Evolutionary conservation across 306 rosid genomes (phyloP), one percentile per base, ranked within the genome.

Genomic region (Cucurbita maxima): DNA sequence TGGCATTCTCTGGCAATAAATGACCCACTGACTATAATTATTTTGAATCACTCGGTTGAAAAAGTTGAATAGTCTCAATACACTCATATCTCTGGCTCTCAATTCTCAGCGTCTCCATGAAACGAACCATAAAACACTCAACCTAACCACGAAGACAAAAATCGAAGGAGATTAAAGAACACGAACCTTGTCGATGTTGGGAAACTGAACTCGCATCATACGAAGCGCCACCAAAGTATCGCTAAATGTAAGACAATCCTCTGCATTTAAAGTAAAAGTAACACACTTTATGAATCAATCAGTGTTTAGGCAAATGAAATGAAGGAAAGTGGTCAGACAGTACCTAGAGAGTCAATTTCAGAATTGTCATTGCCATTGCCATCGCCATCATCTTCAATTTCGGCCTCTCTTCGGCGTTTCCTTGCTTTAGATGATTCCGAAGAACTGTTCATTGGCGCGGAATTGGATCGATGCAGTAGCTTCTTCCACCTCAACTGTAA

Each of bases 201-300:
- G 96, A 80, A 94, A 94, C 76, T 91, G 99, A 82, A 95, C 92
- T 85, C 91, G 87, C 96, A 94, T 91, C 69, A 94, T 91, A 20
- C 86, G 96, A 78, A 91, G 95, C 61, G 96, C 99, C 74, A 89
- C 85, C 66, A 91, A 71, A n/a, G 99, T 88, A 71, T 91, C 96
- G 68, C 86, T 75, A 67, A 94, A 90, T 45, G 87, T 75, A 38
- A 94, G 96, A 81, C 80, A 85, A 57, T 87, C 82, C 87, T 86
- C 99, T 91, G 88, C 71, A 79, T 71, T 82, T 50, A 54, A 22
- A 48, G 69, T 59, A 52, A 58, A 66, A 15, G 55, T 0, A 12
- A 52, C 71, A 59, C 16, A 14, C 16, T 45, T 20, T 18, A 69
- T 7, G 30, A 51, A 44, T 36, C 37, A 51, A 36, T 20, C 54